These are phyloP conservation scores for Rhododendron vialii DNA, from an alignment of 148 eudicot species.

Conservation along the genomic window DNA sequence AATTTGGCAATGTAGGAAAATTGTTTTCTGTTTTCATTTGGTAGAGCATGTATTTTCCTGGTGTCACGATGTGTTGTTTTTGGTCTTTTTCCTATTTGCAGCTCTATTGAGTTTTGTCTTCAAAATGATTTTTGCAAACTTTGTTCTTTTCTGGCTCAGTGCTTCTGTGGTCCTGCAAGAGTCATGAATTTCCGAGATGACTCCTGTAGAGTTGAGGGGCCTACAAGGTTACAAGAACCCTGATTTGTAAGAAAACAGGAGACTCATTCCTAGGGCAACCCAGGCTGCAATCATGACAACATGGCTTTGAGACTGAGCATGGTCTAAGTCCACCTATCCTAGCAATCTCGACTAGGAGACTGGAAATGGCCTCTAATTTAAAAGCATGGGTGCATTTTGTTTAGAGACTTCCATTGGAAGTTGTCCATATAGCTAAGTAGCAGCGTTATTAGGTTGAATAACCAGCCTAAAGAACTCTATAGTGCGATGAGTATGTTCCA, in stretches of 20 bases:
- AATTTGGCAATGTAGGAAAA: conserved; percentile 53
- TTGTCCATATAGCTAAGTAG: background rate
- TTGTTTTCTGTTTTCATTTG: conserved; percentile 6
- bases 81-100: background rate
- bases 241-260: background rate
- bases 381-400: background rate
- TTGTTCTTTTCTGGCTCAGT: background rate
- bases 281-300: background rate
- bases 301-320: background rate
- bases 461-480: background rate
- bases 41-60: background rate
- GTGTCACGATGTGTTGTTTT: conserved; percentile 1
- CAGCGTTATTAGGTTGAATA: background rate
- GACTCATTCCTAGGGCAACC: background rate
- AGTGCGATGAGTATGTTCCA: background rate
- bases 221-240: background rate
- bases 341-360: background rate
- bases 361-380: background rate
- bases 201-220: background rate
- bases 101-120: background rate
- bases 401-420: background rate
- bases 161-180: background rate
- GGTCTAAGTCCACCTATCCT: background rate
- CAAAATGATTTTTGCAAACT: too few relatives aligned
- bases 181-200: background rate